Base-by-base conservation (phyloP, 768 basidiomycete species). In the Hygrophorus pudorinus region DNA sequence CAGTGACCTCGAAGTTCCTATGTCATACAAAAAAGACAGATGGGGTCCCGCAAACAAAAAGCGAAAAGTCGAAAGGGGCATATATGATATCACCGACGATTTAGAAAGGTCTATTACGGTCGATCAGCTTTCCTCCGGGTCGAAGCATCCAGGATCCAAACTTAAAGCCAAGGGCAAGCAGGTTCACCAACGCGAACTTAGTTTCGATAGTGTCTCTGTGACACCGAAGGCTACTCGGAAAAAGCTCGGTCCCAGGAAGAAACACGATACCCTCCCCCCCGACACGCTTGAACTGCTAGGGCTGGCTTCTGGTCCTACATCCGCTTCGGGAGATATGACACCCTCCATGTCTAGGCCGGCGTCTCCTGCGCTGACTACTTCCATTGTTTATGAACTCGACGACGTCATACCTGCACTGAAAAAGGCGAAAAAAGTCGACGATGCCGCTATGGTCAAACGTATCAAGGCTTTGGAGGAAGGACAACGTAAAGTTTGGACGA, bases 401-500 rank as follows among this genome's bases (percentile, higher is more conserved):
- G 84, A 85, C 49, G 55, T 62, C 6, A 72, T 84, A 31, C 85
- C 83, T 4, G 77, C 80, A 10, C 62, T 89, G 55, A 85, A 72
- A 64, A 78, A 72, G 54, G 85, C 85, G 4, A 86, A 84, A 60
- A 85, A 81, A 59, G 66, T 85, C 2, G 87, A 89, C 44, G 83
- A 83, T 37, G 65, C 60, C 45, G 71, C 76, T 2, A 82, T 85
- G 73, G 59, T 75, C 18, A 87, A 87, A 56, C 77, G 88, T 32
- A 68, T 89, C 46, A 81, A 79, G 59, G 70, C 77, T 5, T 58
- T 91, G 24, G 89, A 90, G 57, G 91, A 91, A 52, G 70, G 83
- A 0, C 90, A 92, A 64, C 73, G 76, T 46, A 91, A 89, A 63
- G 82, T 90, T 7, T 94, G 91, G 91, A 81, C 79, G 16, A 87